phyloP scores from a whole-genome alignment of 2,329 filamentous ascomycete genomes.

The Pseudogymnoascus pannorum region DNA sequence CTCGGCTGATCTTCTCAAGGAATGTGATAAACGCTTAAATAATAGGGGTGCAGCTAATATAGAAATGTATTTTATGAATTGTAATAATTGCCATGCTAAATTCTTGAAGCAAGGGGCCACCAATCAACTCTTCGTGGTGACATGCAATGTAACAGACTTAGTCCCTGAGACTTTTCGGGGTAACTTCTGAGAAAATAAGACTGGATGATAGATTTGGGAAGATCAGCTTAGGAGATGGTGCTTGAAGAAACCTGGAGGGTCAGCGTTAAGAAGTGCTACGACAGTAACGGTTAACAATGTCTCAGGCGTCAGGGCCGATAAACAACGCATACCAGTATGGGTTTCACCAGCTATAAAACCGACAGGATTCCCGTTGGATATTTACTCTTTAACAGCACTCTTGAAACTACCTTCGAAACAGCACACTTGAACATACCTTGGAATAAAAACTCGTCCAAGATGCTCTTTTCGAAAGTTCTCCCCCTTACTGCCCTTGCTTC shows the following conservation, averaged over 20 bases:
- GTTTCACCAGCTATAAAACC: not conserved
- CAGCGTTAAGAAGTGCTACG: too few relatives aligned
- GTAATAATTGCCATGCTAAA: not conserved
- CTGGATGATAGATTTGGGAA: not conserved
- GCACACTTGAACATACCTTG: not conserved
- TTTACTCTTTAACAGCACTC: not conserved
- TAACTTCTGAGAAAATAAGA: not conserved
- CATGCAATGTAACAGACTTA: not conserved
- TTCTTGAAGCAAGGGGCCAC: not conserved
- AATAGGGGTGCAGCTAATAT: not conserved
- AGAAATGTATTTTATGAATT: not conserved
- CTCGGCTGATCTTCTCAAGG: not conserved
- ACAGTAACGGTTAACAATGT: not conserved
- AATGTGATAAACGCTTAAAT: not conserved
- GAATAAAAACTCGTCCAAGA: not conserved
- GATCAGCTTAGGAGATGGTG: not conserved
- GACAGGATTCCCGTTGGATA: not conserved
- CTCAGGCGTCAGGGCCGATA: not conserved
- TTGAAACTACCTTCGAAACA: not conserved
- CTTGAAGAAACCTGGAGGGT: not conserved
- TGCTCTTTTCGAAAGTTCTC: not conserved
- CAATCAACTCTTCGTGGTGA: too few relatives aligned
- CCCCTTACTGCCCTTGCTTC: not conserved
- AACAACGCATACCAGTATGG: not conserved
- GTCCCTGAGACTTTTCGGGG: not conserved